Conservation (phyloP, 108 stramenopile genomes). For the Pseudonitzschia pungens region DNA sequence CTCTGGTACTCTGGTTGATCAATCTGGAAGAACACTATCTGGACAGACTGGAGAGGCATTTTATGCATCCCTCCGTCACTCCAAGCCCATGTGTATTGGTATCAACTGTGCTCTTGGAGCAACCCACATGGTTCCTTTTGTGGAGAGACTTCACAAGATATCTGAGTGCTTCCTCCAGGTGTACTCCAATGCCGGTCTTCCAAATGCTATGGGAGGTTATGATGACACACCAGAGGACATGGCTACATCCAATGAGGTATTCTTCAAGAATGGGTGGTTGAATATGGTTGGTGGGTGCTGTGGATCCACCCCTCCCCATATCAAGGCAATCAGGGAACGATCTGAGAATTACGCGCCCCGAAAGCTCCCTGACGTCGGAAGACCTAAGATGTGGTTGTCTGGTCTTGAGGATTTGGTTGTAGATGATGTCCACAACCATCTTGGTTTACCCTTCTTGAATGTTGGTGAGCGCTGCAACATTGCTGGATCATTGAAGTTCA, state of each 20-base stretch:
- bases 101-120: slow-evolving; percentile 99
- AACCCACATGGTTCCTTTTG: slow-evolving; percentile 94
- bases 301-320: slow-evolving; percentile 96
- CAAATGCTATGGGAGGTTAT: slow-evolving; percentile 99
- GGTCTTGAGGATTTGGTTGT: slow-evolving; percentile 94
- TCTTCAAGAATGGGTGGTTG: slow-evolving; percentile 92
- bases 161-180: slow-evolving; percentile 98
- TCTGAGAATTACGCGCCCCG: slow-evolving; percentile 68
- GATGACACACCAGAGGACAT: slow-evolving; percentile 96
- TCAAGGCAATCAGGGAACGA: slow-evolving; percentile 83
- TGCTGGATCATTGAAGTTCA: slow-evolving; percentile 93
- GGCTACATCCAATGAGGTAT: slow-evolving; percentile 89
- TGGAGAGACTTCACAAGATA: slow-evolving; percentile 85
- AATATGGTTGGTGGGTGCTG: slow-evolving; percentile 99
- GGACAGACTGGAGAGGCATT: slow-evolving; percentile 99
- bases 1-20: slow-evolving; percentile 97
- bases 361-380: slow-evolving; percentile 77
- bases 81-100: slow-evolving; percentile 98
- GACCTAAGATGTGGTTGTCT: slow-evolving; percentile 95
- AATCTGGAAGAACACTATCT: slow-evolving; percentile 96
- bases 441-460: slow-evolving; percentile 94
- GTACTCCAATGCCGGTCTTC: slow-evolving; percentile 98
- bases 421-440: slow-evolving; percentile 90
- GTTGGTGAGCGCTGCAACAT: slow-evolving; percentile 98
- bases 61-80: slow-evolving; percentile 95